phyloP scores from a whole-genome alignment of 2,329 filamentous ascomycete genomes.

The Cladosporium sp. region DNA sequence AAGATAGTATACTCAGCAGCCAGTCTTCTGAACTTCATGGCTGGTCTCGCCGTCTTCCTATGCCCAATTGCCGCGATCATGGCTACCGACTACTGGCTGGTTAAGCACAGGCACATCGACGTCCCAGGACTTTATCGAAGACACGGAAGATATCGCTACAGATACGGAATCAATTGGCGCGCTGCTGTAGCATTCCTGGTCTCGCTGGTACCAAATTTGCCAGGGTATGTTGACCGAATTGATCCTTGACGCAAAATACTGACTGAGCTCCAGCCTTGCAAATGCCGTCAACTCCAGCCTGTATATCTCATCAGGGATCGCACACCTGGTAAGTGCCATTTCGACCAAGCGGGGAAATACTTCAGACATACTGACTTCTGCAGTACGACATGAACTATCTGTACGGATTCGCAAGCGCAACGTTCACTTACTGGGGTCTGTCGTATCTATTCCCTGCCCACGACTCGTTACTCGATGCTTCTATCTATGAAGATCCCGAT shows the following conservation, averaged over 20 bases:
- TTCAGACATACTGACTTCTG: neutral
- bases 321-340: constrained; percentile 42
- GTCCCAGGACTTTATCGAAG: constrained; percentile 56
- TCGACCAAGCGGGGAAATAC: neutral
- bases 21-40: constrained; percentile 47
- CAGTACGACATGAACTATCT: constrained; percentile 67
- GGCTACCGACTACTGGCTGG: constrained; percentile 61
- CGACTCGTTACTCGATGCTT: constrained; percentile 50
- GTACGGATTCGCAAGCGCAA: constrained; percentile 60
- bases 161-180: constrained; percentile 60
- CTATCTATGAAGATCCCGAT: neutral
- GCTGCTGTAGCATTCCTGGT: constrained; percentile 60
- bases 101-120: constrained; percentile 54
- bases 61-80: constrained; percentile 65
- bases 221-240: constrained; percentile 37
- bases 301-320: constrained; percentile 50
- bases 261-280: constrained; percentile 44
- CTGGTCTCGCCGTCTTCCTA: constrained; percentile 65
- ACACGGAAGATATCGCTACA: constrained; percentile 54
- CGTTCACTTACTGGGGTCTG: constrained; percentile 58
- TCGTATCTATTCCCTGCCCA: constrained; percentile 52
- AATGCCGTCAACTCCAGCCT: constrained; percentile 45
- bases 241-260: neutral
- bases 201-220: constrained; percentile 59
- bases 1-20: constrained; percentile 45